Base-by-base conservation (phyloP, 225 moss, liverwort and hornwort genomes). In the Sphagnum contortum region DNA sequence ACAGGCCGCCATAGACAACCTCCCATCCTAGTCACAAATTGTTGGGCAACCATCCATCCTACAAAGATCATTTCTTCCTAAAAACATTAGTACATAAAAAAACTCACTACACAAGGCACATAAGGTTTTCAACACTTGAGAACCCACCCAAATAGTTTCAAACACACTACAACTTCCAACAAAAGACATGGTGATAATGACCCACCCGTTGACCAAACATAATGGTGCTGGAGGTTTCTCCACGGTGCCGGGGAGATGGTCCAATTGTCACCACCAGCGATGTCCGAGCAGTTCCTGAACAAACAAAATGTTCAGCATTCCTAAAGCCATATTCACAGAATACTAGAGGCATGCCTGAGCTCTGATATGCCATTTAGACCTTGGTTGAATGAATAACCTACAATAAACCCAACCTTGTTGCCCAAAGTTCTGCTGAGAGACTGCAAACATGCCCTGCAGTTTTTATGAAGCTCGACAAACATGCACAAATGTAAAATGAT, bases 191-290 rank as follows among this genome's bases (percentile, higher is more conserved):
- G 54, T 12, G 54, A 55, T 4, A 65, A 6, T 29, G 11, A 64
- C 88, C 79, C 72, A 89, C 94, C 78, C 92, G 80, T 75, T 95
- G 95, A n/a, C 95, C 95, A 67, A 95, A 95, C 73, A 84, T 92
- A 55, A 95, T 92, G 11, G 95, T 95, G 68, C 92, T 92, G 46
- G 95, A 77, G 59, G 95, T 95, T 74, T 95, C 95, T 69, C 95
- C 95, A 68, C 95, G 82, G 63, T 95, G 92, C 60, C 95, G 81
- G 5, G 95, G 95, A 14, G 95, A 95, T 61, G 95, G 95, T 67
- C 95, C 92, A 53, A 95, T 95, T 12, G 95, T 95, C 8, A 95
- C 95, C 62, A 95, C 84, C 80, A 95, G 72, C 46, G 95, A 95
- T 29, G 95, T 95, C 65, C 95, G 75, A 4, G 95, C 95, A 79